Conservation (phyloP, 331 rosid species). For the Cydonia oblonga region DNA sequence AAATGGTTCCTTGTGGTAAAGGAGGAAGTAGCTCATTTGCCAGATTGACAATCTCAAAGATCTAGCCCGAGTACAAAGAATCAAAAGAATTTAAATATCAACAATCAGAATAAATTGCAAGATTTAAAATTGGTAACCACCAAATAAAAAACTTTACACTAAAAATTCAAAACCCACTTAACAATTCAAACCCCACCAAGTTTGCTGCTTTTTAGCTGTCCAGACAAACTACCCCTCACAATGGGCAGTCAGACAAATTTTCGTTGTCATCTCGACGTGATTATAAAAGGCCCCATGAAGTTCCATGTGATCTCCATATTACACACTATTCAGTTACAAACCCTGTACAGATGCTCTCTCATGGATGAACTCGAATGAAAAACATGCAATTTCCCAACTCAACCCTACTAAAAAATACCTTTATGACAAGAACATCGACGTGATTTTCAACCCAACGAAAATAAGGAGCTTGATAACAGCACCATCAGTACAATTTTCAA, state of each 20-base stretch:
- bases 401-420: background rate
- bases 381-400: background rate
- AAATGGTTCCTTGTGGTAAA: slow-evolving; percentile 82
- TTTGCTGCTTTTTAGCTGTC: background rate
- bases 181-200: background rate
- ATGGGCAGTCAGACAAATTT: background rate
- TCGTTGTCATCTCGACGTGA: background rate
- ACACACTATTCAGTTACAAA: background rate
- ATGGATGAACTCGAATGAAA: background rate
- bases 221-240: background rate
- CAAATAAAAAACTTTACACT: background rate
- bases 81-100: background rate
- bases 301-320: background rate
- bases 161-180: background rate
- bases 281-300: background rate
- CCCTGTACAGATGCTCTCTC: background rate
- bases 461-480: background rate
- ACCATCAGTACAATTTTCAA: background rate
- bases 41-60: slow-evolving; percentile 90
- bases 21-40: slow-evolving; percentile 97
- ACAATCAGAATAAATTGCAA: background rate
- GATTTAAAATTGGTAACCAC: background rate
- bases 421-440: background rate
- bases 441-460: background rate
- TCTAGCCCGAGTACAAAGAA: slow-evolving; percentile 31